Percentiles rank a stretch among this genome's conserved stretches.
phyloP scores from a whole-genome alignment of 106 monocot genomes.

The Vanilla planifolia region DNA sequence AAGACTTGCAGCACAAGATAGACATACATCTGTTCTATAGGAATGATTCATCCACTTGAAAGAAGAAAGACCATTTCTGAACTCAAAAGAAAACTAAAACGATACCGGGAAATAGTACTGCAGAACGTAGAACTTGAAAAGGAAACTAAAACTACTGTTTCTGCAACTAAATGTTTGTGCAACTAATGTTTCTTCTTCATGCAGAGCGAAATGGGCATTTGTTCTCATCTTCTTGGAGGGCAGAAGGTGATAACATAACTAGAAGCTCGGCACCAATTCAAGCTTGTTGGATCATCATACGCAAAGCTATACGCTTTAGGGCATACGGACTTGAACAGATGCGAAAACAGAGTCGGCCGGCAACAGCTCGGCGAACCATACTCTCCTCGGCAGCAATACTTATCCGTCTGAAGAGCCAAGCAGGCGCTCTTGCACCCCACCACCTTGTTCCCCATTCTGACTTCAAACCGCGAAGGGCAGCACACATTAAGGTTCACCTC shows the following conservation, averaged over 20 bases:
- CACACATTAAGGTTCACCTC: conserved; percentile 56
- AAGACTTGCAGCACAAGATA: no score
- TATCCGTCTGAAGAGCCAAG: conserved; percentile 35
- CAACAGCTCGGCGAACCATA: conserved; percentile 31
- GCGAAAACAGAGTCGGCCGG: conserved; percentile 48
- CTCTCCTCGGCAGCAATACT: conserved; percentile 48
- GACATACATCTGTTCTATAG: no score
- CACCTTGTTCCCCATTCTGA: conserved; percentile 28
- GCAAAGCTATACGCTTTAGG: conserved; percentile 54
- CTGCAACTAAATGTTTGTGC: no score
- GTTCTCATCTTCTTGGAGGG: conserved; percentile 22
- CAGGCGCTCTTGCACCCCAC: conserved; percentile 64
- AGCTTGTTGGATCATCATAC: conserved; percentile 49
- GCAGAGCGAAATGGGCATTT: no score
- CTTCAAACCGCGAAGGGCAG: conserved; percentile 55
- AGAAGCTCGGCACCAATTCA: conserved; percentile 42
- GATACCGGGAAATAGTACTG: no score
- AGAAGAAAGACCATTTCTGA: no score
- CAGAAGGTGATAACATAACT: conserved; percentile 78
- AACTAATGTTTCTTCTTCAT: no score
- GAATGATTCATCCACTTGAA: no score
- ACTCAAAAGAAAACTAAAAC: no score
- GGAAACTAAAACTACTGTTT: no score
- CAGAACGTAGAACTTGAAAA: no score
- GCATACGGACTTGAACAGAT: conserved; percentile 56